phyloP scores from a whole-genome alignment of 495 filamentous ascomycete genomes.

The Penicillium angulare region DNA sequence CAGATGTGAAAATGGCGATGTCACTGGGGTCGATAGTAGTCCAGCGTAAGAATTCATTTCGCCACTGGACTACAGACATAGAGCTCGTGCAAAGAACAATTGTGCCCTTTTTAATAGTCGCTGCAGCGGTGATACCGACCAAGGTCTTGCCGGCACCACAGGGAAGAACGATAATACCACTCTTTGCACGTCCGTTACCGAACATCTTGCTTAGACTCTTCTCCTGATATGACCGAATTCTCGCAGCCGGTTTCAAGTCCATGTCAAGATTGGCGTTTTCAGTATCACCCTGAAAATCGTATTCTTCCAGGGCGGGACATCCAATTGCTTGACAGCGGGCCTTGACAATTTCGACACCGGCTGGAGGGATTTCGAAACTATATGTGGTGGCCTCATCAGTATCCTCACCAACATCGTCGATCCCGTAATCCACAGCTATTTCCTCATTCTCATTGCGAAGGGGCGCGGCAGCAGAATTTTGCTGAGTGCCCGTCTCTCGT shows the following conservation, averaged over 20 bases:
- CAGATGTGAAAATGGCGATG: constrained; percentile 92
- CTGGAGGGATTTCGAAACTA: constrained; percentile 85
- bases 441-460: constrained; percentile 35
- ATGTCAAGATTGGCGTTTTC: constrained; percentile 89
- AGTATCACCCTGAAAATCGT: constrained; percentile 94
- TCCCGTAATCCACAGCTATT: constrained; percentile 58
- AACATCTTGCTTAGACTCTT: constrained; percentile 99
- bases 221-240: constrained; percentile 74
- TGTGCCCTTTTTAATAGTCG: constrained; percentile 93
- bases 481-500: constrained; percentile 56
- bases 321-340: constrained; percentile 85
- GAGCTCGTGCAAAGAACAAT: constrained; percentile 95
- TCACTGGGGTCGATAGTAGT: constrained; percentile 94
- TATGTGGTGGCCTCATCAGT: constrained; percentile 84
- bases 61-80: constrained; percentile 98
- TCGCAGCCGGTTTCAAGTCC: constrained; percentile 62
- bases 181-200: constrained; percentile 93
- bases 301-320: constrained; percentile 90
- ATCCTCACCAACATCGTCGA: constrained; percentile 82
- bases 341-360: constrained; percentile 78
- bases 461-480: constrained; percentile 34
- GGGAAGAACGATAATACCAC: constrained; percentile 94
- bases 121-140: constrained; percentile 94
- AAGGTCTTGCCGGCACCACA: constrained; percentile 97
- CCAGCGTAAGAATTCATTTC: constrained; percentile 95